Percentiles rank a stretch among this genome's conserved stretches.
Evolutionary conservation across 306 rosid genomes (phyloP).

Genomic region (Adenanthera pavonina): DNA sequence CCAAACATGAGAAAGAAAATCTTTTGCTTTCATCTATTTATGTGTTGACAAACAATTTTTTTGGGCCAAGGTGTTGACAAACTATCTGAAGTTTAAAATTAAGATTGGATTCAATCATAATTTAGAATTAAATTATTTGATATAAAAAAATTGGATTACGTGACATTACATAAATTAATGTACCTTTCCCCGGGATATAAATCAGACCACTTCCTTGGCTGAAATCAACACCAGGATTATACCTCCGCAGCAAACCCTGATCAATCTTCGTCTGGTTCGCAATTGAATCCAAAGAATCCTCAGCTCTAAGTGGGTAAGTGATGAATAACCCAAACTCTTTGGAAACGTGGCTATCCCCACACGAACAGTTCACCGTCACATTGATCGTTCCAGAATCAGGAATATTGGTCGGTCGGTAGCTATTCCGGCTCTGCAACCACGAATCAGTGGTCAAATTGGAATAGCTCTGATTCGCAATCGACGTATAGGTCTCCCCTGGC

Average conservation of each 20-base stretch:
- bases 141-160: not conserved
- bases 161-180: not conserved
- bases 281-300: constrained; percentile 54
- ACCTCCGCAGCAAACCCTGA: constrained; percentile 43
- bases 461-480: constrained; percentile 41
- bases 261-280: constrained; percentile 34
- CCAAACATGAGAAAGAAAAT: constrained; percentile 5
- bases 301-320: constrained; percentile 63
- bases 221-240: constrained; percentile 66
- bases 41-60: not conserved
- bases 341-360: constrained; percentile 63
- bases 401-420: constrained; percentile 33
- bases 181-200: constrained; percentile 80
- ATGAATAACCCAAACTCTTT: constrained; percentile 67
- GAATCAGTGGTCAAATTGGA: constrained; percentile 58
- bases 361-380: constrained; percentile 70
- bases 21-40: not conserved
- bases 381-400: constrained; percentile 41
- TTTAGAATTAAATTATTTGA: not conserved
- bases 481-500: constrained; percentile 36
- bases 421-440: constrained; percentile 51
- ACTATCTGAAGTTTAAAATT: not conserved
- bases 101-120: not conserved
- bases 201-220: constrained; percentile 56
- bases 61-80: too few species aligned